phyloP scores from a whole-genome alignment of 2,329 filamentous ascomycete species.

The Aspergillus piperis region DNA sequence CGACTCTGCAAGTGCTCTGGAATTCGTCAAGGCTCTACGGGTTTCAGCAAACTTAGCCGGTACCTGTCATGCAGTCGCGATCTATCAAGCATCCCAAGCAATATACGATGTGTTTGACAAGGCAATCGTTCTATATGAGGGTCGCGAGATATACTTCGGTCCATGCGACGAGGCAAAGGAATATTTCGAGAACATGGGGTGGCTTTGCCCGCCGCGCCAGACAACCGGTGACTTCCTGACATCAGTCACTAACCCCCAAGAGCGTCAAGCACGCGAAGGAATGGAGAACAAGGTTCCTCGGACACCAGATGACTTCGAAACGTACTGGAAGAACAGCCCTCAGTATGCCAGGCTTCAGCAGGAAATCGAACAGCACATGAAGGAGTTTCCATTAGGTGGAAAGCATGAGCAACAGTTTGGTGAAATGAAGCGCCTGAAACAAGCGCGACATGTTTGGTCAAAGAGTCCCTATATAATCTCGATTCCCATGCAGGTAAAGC shows the following conservation, averaged over 20 bases:
- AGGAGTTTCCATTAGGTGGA: slow-evolving; percentile 36
- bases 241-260: slow-evolving; percentile 64
- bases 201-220: slow-evolving; percentile 65
- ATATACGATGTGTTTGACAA: slow-evolving; percentile 71
- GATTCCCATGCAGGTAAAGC: slow-evolving; percentile 70
- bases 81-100: slow-evolving; percentile 57
- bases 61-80: slow-evolving; percentile 57
- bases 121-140: slow-evolving; percentile 72
- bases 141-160: slow-evolving; percentile 76
- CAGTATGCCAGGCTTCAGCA: slow-evolving; percentile 33
- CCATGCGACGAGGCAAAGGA: slow-evolving; percentile 58
- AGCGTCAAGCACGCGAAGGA: slow-evolving; percentile 58
- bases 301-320: slow-evolving; percentile 68
- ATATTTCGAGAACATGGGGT: slow-evolving; percentile 71
- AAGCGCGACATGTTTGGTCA: slow-evolving; percentile 41
- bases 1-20: slow-evolving; percentile 59
- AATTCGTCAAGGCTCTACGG: slow-evolving; percentile 58
- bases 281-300: slow-evolving; percentile 64
- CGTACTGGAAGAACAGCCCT: slow-evolving; percentile 47
- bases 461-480: slow-evolving; percentile 73
- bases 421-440: slow-evolving; percentile 33
- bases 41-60: slow-evolving; percentile 53
- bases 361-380: slow-evolving; percentile 38
- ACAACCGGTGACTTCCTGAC: slow-evolving; percentile 72
- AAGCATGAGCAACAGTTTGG: slow-evolving; percentile 34